Evolutionary conservation across 179 eudicot species (phyloP).

Genomic region (Spinacia oleracea): DNA sequence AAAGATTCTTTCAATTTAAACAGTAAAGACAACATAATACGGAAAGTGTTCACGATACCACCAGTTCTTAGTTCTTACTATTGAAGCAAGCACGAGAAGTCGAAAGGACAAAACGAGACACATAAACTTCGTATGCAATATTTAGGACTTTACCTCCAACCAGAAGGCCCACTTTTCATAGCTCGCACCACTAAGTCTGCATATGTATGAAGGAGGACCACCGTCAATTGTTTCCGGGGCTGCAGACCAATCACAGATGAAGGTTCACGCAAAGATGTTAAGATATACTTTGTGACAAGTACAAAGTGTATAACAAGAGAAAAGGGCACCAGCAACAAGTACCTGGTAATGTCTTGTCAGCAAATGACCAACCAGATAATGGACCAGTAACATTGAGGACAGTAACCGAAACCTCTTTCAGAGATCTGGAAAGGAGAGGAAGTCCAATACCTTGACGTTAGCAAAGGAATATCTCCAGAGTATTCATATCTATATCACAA

Average conservation of each 20-base stretch:
- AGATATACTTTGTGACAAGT: background rate
- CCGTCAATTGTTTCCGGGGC: constrained; percentile 67
- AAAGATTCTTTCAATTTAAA: background rate
- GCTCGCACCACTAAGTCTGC: constrained; percentile 81
- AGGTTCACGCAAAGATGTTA: constrained; percentile 8
- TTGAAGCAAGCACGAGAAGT: background rate
- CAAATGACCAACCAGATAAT: constrained; percentile 85
- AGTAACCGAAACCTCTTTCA: constrained; percentile 90
- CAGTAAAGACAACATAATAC: background rate
- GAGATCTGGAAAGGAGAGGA: constrained; percentile 57
- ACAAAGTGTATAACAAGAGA: background rate
- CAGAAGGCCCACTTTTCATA: constrained; percentile 91
- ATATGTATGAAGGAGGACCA: constrained; percentile 85
- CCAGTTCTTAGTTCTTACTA: background rate
- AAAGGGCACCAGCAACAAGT: constrained; percentile 1
- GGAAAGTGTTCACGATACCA: background rate
- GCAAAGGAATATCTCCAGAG: background rate
- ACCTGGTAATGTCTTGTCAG: constrained; percentile 76
- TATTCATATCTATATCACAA: background rate
- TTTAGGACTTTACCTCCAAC: constrained; percentile 72
- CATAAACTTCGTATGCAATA: background rate
- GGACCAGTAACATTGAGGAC: constrained; percentile 95
- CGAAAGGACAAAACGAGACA: background rate
- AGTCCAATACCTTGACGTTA: constrained; percentile 8
- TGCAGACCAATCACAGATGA: constrained; percentile 33